These are phyloP conservation scores for Melaleuca alternifolia DNA, from an alignment of 345 rosid genomes.

Conservation along the genomic window DNA sequence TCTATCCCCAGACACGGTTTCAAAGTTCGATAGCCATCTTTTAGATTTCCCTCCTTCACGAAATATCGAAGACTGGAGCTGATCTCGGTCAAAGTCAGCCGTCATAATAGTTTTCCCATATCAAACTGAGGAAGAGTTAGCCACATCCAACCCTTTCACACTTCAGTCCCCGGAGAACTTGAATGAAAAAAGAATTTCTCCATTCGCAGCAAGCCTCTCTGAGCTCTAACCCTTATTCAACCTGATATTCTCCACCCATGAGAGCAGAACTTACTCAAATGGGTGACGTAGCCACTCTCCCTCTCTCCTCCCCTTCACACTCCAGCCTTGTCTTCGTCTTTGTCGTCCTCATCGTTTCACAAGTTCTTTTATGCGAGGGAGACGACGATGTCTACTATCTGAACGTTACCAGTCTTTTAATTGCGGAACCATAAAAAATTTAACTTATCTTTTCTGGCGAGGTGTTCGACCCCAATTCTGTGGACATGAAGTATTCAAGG, in stretches of 20 bases:
- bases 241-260: background rate
- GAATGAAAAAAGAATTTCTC: background rate
- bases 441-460: background rate
- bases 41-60: background rate
- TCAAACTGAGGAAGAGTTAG: background rate
- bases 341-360: fast-evolving
- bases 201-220: background rate
- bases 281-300: background rate
- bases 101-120: background rate
- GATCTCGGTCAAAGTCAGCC: background rate
- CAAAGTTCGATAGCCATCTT: background rate
- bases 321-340: background rate
- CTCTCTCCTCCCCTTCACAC: background rate
- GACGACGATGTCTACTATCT: background rate
- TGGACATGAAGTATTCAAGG: background rate
- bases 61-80: background rate
- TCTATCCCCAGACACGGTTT: fast-evolving
- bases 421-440: fast-evolving
- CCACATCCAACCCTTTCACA: background rate
- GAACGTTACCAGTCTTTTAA: fast-evolving
- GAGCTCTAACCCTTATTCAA: background rate
- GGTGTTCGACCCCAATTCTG: background rate
- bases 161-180: background rate
- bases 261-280: background rate
- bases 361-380: background rate